Evolutionary conservation across 352 stramenopile species (phyloP).

Genomic region (Lagenidium sp.): DNA sequence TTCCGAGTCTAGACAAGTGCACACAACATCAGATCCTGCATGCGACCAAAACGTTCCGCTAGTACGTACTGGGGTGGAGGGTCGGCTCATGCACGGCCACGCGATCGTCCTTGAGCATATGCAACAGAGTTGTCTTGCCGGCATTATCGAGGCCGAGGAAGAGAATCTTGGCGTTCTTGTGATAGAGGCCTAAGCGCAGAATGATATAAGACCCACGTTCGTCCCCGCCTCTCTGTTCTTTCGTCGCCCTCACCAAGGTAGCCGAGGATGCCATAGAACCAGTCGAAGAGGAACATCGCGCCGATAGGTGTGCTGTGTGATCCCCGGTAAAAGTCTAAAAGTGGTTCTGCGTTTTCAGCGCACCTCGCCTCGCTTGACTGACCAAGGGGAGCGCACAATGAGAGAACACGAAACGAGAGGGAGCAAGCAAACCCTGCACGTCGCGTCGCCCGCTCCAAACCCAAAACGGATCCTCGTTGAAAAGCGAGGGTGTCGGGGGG

Average conservation of each 20-base stretch:
- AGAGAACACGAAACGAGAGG: too few relatives aligned
- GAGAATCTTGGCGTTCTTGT: slow-evolving; percentile 99
- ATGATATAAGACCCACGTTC: too few relatives aligned
- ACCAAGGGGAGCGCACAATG: too few relatives aligned
- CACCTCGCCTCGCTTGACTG: too few relatives aligned
- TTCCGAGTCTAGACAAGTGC: slow-evolving; percentile 60
- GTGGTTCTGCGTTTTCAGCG: slow-evolving; percentile 11
- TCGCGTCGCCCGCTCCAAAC: too few relatives aligned
- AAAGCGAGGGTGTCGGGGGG: too few relatives aligned
- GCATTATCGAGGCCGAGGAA: slow-evolving; percentile 99
- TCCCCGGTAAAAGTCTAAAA: slow-evolving; percentile 13
- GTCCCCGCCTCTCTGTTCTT: too few relatives aligned
- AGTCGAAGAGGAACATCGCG: slow-evolving; percentile 93
- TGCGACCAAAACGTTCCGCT: not conserved
- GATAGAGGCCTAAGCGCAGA: slow-evolving; percentile 99
- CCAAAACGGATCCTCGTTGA: too few relatives aligned
- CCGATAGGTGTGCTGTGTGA: not conserved
- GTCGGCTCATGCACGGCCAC: slow-evolving; percentile 95
- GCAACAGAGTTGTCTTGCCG: slow-evolving; percentile 99
- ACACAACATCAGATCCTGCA: not conserved
- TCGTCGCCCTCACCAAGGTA: too few relatives aligned
- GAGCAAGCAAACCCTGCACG: too few relatives aligned
- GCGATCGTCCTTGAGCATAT: slow-evolving; percentile 99
- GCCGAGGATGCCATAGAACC: slow-evolving; percentile 93
- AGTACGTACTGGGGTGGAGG: slow-evolving; percentile 88